Evolutionary conservation across 352 stramenopile species (phyloP).

Genomic region (Pythium vanterpoolii): DNA sequence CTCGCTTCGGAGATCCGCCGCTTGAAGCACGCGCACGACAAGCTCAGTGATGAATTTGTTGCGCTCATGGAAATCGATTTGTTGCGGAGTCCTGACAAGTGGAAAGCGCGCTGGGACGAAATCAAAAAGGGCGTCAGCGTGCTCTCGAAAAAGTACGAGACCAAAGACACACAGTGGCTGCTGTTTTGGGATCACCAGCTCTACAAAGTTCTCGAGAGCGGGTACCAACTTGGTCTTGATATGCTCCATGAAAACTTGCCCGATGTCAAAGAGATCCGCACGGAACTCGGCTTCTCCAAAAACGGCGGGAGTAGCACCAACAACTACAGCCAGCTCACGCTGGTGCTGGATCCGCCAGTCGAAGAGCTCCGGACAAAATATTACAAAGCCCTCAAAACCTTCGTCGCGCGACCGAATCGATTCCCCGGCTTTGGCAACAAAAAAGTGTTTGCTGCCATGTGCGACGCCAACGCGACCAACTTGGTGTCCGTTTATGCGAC

Average conservation of each 20-base stretch:
- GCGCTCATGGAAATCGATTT: slow-evolving; percentile 90
- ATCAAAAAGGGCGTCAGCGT: slow-evolving; percentile 72
- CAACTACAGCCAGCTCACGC: slow-evolving; percentile 23
- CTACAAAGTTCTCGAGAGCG: slow-evolving; percentile 94
- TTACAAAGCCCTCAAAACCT: slow-evolving; percentile 95
- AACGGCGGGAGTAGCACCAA: background rate
- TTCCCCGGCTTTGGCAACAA: slow-evolving; percentile 89
- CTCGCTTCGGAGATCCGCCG: slow-evolving; percentile 89
- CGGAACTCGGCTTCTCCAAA: slow-evolving; percentile 66
- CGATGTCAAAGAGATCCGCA: slow-evolving; percentile 87
- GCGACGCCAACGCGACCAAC: slow-evolving; percentile 79
- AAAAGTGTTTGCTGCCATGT: slow-evolving; percentile 88
- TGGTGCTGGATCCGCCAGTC: slow-evolving; percentile 89
- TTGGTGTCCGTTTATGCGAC: slow-evolving; percentile 90
- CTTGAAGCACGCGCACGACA: slow-evolving; percentile 87
- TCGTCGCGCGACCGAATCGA: slow-evolving; percentile 87
- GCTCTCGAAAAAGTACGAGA: slow-evolving; percentile 78
- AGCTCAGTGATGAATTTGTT: slow-evolving; percentile 73
- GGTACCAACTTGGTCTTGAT: slow-evolving; percentile 93
- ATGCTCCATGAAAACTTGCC: slow-evolving; percentile 92
- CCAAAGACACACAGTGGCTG: slow-evolving; percentile 88
- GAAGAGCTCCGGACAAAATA: slow-evolving; percentile 93
- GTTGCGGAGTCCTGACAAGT: slow-evolving; percentile 76
- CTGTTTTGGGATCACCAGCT: slow-evolving; percentile 94
- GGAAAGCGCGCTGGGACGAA: slow-evolving; percentile 86